Conservation (phyloP, 1,284 basidiomycete genomes). For the Ustilago nuda region DNA sequence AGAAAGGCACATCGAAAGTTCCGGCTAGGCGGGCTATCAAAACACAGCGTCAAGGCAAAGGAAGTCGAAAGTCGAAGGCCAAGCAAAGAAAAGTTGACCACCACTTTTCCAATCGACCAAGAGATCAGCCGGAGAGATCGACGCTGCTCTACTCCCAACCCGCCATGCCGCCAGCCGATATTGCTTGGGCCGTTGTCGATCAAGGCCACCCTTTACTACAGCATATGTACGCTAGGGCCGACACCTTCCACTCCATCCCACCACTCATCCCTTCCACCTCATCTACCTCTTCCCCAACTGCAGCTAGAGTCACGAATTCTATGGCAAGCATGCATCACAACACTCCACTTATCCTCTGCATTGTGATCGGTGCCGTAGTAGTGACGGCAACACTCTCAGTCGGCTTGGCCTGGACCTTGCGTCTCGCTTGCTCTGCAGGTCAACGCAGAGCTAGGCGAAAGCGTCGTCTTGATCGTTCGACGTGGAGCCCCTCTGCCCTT, state of each 20-base stretch:
- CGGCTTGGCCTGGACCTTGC: slow-evolving; percentile 48
- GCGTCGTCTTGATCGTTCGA: slow-evolving; percentile 28
- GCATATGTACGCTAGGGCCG: background rate
- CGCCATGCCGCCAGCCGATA: background rate
- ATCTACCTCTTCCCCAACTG: slow-evolving; percentile 5
- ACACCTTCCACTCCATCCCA: slow-evolving; percentile 8
- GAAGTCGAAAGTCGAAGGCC: slow-evolving; percentile 2
- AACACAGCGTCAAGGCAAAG: background rate
- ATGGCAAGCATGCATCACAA: slow-evolving; percentile 41
- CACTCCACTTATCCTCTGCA: slow-evolving; percentile 42
- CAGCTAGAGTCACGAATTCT: slow-evolving; percentile 16
- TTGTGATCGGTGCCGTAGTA: slow-evolving; percentile 51
- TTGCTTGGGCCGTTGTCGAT: background rate
- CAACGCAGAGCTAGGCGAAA: slow-evolving; percentile 26
- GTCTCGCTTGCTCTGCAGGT: slow-evolving; percentile 35
- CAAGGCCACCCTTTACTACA: background rate
- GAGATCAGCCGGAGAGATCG: background rate
- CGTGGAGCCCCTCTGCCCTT: slow-evolving; percentile 28
- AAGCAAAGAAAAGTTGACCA: slow-evolving; percentile 17
- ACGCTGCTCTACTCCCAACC: background rate
- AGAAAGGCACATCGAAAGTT: background rate
- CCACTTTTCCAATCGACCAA: background rate
- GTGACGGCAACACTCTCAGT: slow-evolving; percentile 39
- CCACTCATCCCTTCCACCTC: slow-evolving; percentile 4
- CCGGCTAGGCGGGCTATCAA: background rate